phyloP scores from a whole-genome alignment of 2,329 filamentous ascomycete genomes.

The Fusarium continuum region DNA sequence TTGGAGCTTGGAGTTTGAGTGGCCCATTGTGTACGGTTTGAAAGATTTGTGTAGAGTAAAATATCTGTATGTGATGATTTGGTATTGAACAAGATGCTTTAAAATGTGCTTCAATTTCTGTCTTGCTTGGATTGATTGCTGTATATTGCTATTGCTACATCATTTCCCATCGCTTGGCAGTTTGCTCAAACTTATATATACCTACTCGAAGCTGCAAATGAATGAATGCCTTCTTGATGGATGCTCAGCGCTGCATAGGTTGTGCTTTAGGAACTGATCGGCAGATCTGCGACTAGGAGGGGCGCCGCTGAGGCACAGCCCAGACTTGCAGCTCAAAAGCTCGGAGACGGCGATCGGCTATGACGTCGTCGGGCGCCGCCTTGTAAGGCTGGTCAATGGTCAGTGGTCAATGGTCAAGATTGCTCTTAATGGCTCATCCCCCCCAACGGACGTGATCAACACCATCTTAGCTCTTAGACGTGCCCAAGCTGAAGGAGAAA shows the following conservation, averaged over 20 bases:
- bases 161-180: neutral
- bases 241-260: constrained; percentile 10
- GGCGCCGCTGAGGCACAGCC: constrained; percentile 13
- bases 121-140: neutral
- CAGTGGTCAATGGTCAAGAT: too few relatives aligned
- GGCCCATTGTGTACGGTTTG: constrained; percentile 29
- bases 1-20: constrained; percentile 27
- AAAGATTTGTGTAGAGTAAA: neutral
- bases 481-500: neutral
- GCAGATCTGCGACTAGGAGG: neutral
- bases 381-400: constrained; percentile 12
- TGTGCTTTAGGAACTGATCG: constrained; percentile 2
- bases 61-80: neutral
- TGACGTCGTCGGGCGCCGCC: constrained; percentile 3
- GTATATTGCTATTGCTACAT: neutral
- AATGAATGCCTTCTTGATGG: neutral
- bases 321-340: neutral
- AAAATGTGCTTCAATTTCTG: too few relatives aligned
- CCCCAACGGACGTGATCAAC: neutral
- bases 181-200: constrained; percentile 12
- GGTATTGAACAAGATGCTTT: too few relatives aligned
- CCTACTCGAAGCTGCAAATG: neutral
- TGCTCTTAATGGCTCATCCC: neutral
- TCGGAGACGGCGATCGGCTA: constrained; percentile 2
- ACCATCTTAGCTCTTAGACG: neutral